phyloP scores from a whole-genome alignment of 305 asterid genomes.

The Fraxinus sp. region DNA sequence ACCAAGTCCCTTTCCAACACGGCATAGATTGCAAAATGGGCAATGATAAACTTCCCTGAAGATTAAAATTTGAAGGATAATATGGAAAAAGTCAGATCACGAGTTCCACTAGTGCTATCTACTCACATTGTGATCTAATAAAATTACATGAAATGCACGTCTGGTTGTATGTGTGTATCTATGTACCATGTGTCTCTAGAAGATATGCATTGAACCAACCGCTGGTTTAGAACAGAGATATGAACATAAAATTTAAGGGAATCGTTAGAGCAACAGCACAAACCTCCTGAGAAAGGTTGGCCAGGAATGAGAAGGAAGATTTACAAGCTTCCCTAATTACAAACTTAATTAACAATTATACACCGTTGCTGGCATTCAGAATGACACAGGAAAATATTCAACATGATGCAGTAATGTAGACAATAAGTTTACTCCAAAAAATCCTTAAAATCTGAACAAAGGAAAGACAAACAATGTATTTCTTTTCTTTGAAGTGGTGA shows the following conservation, averaged over 20 bases:
- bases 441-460: background rate
- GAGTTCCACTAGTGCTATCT: background rate
- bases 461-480: background rate
- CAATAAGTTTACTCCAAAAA: background rate
- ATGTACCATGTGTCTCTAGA: background rate
- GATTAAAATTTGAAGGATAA: background rate
- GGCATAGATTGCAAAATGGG: constrained; percentile 96
- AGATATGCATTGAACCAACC: background rate
- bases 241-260: background rate
- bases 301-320: background rate
- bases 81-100: constrained; percentile 9
- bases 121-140: background rate
- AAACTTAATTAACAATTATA: constrained; percentile 3
- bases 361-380: background rate
- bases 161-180: background rate
- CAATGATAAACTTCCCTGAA: constrained; percentile 92
- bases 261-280: background rate
- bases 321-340: background rate
- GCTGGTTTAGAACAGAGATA: background rate
- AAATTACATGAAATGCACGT: background rate
- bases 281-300: background rate
- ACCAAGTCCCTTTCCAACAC: constrained; percentile 92
- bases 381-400: background rate
- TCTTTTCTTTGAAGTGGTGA: background rate
- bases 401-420: background rate